Evolutionary conservation across 2,329 filamentous ascomycete genomes (phyloP).

Genomic region (Spiromastix sp.): DNA sequence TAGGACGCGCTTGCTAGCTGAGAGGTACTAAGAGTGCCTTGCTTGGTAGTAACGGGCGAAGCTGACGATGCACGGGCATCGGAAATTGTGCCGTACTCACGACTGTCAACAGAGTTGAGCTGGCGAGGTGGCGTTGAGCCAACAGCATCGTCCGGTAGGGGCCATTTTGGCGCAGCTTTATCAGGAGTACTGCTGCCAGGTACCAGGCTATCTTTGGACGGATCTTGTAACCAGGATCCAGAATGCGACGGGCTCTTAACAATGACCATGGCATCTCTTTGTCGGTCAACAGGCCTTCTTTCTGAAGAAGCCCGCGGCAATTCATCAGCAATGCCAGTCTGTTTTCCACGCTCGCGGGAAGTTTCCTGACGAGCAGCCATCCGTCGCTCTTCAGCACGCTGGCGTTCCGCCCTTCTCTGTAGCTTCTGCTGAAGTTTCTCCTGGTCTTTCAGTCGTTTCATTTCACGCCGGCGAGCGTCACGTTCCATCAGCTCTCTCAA

Average conservation of each 20-base stretch:
- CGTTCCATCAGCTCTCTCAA: slow-evolving; percentile 83
- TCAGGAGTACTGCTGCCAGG: slow-evolving; percentile 4
- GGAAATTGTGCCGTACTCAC: too few species aligned
- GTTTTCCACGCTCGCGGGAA: slow-evolving; percentile 3
- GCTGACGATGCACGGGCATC: neutral
- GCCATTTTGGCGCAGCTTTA: too few species aligned
- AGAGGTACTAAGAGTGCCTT: slow-evolving; percentile 43
- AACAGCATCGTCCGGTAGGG: too few species aligned
- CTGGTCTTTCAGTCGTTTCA: slow-evolving; percentile 60
- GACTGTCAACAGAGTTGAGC: neutral
- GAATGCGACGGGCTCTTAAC: slow-evolving; percentile 4
- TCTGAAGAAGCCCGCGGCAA: neutral
- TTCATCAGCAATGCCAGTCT: neutral
- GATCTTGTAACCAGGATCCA: slow-evolving; percentile 23
- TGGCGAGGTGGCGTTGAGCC: too few species aligned
- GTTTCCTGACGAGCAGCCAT: slow-evolving; percentile 3
- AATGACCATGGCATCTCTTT: neutral
- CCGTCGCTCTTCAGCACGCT: slow-evolving; percentile 46
- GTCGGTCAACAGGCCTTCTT: too few species aligned
- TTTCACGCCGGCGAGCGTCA: slow-evolving; percentile 69
- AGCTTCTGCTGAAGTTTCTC: slow-evolving; percentile 45
- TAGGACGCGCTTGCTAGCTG: slow-evolving; percentile 34
- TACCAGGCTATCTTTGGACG: slow-evolving; percentile 26
- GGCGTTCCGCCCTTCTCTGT: slow-evolving; percentile 41
- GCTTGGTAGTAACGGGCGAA: slow-evolving; percentile 26